phyloP scores from a whole-genome alignment of 2,329 filamentous ascomycete species.

The Aaosphaeria arxii region DNA sequence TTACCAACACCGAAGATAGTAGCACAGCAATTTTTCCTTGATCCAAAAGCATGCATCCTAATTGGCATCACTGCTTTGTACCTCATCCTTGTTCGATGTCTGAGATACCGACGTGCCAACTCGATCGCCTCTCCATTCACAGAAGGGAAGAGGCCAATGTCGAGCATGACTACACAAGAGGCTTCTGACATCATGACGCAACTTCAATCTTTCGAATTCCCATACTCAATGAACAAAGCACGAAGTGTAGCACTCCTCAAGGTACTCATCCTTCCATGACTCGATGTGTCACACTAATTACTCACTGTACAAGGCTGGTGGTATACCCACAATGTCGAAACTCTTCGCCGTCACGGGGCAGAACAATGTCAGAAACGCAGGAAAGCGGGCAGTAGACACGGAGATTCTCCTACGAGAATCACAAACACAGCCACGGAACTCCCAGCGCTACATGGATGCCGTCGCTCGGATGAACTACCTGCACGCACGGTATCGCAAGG shows the following conservation, averaged over 20 bases:
- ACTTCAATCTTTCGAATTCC: slow-evolving; percentile 32
- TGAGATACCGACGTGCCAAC: slow-evolving; percentile 11
- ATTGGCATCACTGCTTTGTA: slow-evolving; percentile 3
- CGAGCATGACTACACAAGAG: slow-evolving; percentile 31
- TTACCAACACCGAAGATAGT: not conserved
- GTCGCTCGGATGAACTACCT: slow-evolving; percentile 18
- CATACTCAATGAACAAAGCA: slow-evolving; percentile 24
- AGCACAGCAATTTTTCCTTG: not conserved
- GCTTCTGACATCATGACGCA: slow-evolving; percentile 23
- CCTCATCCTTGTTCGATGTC: slow-evolving; percentile 9
- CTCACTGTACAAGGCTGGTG: slow-evolving; percentile 8
- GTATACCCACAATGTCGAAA: slow-evolving; percentile 18
- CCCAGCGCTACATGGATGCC: slow-evolving; percentile 13
- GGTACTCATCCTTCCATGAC: slow-evolving; percentile 9
- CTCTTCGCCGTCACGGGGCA: slow-evolving; percentile 16
- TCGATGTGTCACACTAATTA: not conserved
- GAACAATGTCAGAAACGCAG: slow-evolving; percentile 13
- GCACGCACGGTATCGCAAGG: slow-evolving; percentile 16
- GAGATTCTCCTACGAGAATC: slow-evolving; percentile 21
- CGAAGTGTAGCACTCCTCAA: slow-evolving; percentile 24
- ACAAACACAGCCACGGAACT: slow-evolving; percentile 12
- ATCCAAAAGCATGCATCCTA: not conserved
- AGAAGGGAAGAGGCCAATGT: slow-evolving; percentile 11
- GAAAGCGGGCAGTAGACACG: slow-evolving; percentile 18
- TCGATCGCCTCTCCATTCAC: slow-evolving; percentile 8